Conservation (phyloP, 2,329 filamentous ascomycete genomes). For the Trichoderma aggressivum region DNA sequence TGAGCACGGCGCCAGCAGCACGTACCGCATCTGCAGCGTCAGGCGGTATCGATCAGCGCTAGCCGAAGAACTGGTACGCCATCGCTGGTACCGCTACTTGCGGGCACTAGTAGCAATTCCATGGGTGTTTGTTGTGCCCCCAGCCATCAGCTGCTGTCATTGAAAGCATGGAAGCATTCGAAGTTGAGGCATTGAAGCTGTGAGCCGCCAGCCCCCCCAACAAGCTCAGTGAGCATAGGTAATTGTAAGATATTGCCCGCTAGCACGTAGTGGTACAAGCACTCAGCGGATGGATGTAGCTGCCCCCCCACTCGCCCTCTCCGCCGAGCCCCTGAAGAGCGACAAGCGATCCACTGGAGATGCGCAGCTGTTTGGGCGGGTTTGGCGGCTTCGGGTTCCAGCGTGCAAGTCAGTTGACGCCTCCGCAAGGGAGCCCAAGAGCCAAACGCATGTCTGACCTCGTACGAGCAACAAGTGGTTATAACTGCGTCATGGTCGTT, state of each 20-base stretch:
- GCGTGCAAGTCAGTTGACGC: conserved; percentile 17
- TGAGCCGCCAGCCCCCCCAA: background rate
- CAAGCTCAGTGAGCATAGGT: conserved; percentile 1
- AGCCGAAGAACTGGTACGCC: background rate
- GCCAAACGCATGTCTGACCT: background rate
- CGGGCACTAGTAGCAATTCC: background rate
- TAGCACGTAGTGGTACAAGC: background rate
- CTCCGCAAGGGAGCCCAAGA: conserved; percentile 15
- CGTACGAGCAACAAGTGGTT: background rate
- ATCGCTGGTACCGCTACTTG: background rate
- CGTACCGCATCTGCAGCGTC: background rate
- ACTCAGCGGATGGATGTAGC: background rate
- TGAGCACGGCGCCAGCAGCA: background rate
- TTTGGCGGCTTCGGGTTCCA: conserved; percentile 17
- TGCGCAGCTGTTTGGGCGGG: conserved; percentile 11
- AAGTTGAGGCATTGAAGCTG: background rate
- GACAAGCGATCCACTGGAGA: conserved; percentile 16
- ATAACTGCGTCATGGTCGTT: background rate
- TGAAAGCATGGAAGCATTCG: background rate
- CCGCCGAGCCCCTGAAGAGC: conserved; percentile 16
- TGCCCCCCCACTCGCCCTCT: conserved; percentile 8
- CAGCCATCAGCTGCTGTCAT: background rate
- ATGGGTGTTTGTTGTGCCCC: background rate
- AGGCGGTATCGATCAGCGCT: background rate
- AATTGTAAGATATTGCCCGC: background rate